Base-by-base conservation (phyloP, 2,329 filamentous ascomycete genomes). In the Fusarium equiseti region DNA sequence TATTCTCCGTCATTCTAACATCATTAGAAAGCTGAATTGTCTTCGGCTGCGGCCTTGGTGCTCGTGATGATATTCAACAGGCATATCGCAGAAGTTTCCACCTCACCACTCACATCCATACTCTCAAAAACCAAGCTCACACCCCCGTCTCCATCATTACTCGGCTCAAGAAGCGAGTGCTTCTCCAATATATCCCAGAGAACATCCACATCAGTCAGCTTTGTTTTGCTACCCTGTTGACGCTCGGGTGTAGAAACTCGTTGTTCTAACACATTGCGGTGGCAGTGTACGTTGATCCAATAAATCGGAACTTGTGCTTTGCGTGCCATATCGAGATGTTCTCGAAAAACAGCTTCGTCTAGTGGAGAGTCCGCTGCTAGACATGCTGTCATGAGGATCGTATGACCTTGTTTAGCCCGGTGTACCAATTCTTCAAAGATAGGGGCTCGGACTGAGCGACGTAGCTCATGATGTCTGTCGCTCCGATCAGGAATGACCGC, bases 371-470 rank as follows among this genome's bases (percentile, higher is more conserved):
- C 27, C 1, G 59, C 53, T 6, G 45, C 72, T 5, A 73, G 56
- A 16, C 71, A 73, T 18, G 68, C 66, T 20, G 68, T 72, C 63
- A 74, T 71, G 29, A 73, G 59, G 6, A 73, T 59, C 13, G 46
- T 31, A 12, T 62, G 18, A 2, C 64, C 71, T 16, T 62, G 8
- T 9, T 42, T 48, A 18, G 54, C 72, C 6, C 27, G 59, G 29
- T 67, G 29, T 18, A 26, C n/a, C 20, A 71, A 51, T 12, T 63
- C 63, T 3, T 35, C 27, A 22, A 75, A 74, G 16, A 73, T 53
- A 18, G 65, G 67, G 4, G 46, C 63, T 18, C 69, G 63, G 8
- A 74, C 48, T 18, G 48, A n/a, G 2, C 63, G 57, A 18, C 71
- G 69, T 5, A 74, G 54, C 18, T 71, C 59, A 32, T 74, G 57